phyloP scores from a whole-genome alignment of 139 green algal genomes.

The Ostreobium quekettii region DNA sequence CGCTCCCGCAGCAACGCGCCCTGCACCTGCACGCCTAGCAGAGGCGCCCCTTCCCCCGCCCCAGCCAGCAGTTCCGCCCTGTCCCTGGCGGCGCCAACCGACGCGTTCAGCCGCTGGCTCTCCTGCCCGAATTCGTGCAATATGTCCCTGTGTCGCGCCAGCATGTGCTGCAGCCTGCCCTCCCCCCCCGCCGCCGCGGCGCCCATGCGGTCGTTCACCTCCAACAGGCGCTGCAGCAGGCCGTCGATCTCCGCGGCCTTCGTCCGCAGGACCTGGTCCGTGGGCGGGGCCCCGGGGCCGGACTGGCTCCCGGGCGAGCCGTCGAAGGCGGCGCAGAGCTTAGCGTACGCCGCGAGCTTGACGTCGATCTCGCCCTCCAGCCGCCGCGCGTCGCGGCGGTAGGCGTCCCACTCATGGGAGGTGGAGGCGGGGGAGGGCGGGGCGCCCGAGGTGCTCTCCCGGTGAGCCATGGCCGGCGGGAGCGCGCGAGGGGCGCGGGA shows the following conservation, averaged over 20 bases:
- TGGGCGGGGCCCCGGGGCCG: not conserved
- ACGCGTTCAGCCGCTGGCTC: slow-evolving; percentile 56
- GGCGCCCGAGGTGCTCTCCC: too few species aligned
- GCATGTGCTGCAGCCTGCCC: slow-evolving; percentile 66
- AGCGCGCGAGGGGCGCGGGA: too few species aligned
- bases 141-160: slow-evolving; percentile 88
- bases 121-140: slow-evolving; percentile 83
- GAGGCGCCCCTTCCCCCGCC: slow-evolving; percentile 22
- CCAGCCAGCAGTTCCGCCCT: slow-evolving; percentile 59
- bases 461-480: too few species aligned
- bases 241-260: slow-evolving; percentile 68
- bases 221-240: slow-evolving; percentile 61
- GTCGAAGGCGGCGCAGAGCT: slow-evolving; percentile 70
- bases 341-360: slow-evolving; percentile 79
- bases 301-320: not conserved
- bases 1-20: slow-evolving; percentile 70
- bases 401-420: slow-evolving; percentile 8
- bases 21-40: slow-evolving; percentile 41
- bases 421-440: not conserved
- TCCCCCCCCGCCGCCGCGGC: slow-evolving; percentile 49
- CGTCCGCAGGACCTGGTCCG: not conserved
- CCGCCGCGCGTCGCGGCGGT: slow-evolving; percentile 60
- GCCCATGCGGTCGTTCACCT: slow-evolving; percentile 74
- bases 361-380: slow-evolving; percentile 87
- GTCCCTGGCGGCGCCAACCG: slow-evolving; percentile 53